Evolutionary conservation across 2,329 filamentous ascomycete species (phyloP).

Genomic region (Neodidymelliopsis sp.): DNA sequence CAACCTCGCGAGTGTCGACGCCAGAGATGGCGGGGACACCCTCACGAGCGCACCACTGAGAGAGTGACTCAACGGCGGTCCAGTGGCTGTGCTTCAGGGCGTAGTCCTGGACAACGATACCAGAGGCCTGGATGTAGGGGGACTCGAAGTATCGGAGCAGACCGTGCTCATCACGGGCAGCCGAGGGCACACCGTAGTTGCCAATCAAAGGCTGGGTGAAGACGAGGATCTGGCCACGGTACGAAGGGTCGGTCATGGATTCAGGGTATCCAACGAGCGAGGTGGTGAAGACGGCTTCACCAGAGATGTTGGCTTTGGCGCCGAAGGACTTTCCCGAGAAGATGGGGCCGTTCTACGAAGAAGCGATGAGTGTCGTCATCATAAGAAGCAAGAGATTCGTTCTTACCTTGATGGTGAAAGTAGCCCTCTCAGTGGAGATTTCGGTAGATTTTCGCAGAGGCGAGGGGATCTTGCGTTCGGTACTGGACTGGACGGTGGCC

Average conservation of each 20-base stretch:
- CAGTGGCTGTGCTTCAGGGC: constrained; percentile 96
- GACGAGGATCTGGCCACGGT: constrained; percentile 90
- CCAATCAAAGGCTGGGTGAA: constrained; percentile 98
- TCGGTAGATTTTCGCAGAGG: constrained; percentile 68
- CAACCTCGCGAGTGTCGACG: constrained; percentile 95
- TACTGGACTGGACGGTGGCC: constrained; percentile 73
- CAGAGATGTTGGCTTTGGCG: constrained; percentile 94
- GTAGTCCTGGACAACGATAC: constrained; percentile 94
- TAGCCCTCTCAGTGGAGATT: constrained; percentile 78
- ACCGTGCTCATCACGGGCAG: constrained; percentile 82
- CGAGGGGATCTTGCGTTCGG: constrained; percentile 71
- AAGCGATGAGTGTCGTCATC: constrained; percentile 44
- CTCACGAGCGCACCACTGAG: constrained; percentile 94
- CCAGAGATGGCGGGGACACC: constrained; percentile 96
- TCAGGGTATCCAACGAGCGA: constrained; percentile 98
- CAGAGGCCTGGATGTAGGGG: constrained; percentile 94
- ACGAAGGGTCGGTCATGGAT: constrained; percentile 75
- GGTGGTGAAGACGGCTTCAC: constrained; percentile 98
- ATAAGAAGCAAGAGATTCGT: neutral
- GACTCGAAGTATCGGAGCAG: constrained; percentile 98
- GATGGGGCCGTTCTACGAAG: constrained; percentile 81
- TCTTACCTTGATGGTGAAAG: constrained; percentile 88
- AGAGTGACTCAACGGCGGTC: constrained; percentile 94
- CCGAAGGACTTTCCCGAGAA: constrained; percentile 97
- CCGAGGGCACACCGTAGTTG: constrained; percentile 96